Conservation (phyloP, 768 basidiomycete genomes). For the Podaxis sp. region DNA sequence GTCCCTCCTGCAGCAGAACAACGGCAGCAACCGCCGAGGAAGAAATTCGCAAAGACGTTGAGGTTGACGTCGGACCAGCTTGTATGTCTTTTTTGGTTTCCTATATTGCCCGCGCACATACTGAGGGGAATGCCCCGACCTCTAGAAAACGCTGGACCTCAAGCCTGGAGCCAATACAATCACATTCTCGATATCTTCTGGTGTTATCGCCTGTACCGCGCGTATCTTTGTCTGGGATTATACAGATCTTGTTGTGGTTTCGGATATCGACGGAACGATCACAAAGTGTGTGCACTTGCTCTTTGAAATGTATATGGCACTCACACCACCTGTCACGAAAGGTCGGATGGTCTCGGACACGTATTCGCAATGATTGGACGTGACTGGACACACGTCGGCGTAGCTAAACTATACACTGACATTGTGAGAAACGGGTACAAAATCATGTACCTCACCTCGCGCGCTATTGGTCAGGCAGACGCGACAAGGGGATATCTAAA, state of each 20-base stretch:
- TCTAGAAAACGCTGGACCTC: slow-evolving; percentile 82
- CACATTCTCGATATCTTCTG: slow-evolving; percentile 90
- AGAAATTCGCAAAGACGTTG: slow-evolving; percentile 88
- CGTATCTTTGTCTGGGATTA: slow-evolving; percentile 95
- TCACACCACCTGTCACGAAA: slow-evolving; percentile 28
- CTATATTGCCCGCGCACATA: neutral
- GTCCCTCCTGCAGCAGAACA: slow-evolving; percentile 18
- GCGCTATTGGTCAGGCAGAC: slow-evolving; percentile 97
- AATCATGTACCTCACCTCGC: slow-evolving; percentile 95
- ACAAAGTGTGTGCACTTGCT: slow-evolving; percentile 69
- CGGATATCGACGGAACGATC: slow-evolving; percentile 98
- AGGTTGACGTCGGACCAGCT: slow-evolving; percentile 94
- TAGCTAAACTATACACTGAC: slow-evolving; percentile 96
- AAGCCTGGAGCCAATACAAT: slow-evolving; percentile 88
- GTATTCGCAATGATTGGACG: slow-evolving; percentile 97
- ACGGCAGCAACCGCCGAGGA: slow-evolving; percentile 18
- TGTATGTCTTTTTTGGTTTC: slow-evolving; percentile 41
- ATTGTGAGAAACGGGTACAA: slow-evolving; percentile 96
- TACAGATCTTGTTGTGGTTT: slow-evolving; percentile 88
- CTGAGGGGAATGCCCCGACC: neutral
- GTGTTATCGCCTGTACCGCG: slow-evolving; percentile 82
- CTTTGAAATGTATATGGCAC: neutral
- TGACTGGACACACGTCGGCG: slow-evolving; percentile 97
- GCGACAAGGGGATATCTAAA: slow-evolving; percentile 93
- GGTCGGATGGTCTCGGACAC: slow-evolving; percentile 95